These are phyloP conservation scores for Berberis thunbergii DNA, from an alignment of 164 flowering plant species.

Conservation along the genomic window DNA sequence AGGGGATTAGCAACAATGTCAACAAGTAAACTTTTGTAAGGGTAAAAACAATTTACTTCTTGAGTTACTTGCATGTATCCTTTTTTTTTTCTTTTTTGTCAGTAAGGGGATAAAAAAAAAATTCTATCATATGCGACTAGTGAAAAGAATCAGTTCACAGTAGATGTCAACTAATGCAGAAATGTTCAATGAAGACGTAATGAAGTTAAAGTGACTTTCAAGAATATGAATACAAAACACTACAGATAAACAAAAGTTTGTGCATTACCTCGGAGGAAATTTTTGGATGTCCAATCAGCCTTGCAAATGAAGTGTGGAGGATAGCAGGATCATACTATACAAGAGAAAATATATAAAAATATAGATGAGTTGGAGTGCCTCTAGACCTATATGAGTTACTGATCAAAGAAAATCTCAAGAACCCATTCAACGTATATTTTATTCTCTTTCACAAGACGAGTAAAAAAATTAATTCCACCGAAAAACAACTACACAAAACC, in stretches of 20 bases:
- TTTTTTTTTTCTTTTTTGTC: too few species aligned
- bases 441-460: too few species aligned
- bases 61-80: too few species aligned
- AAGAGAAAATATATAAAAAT: conserved; percentile 9
- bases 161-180: not conserved
- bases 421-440: not conserved
- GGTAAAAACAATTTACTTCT: too few species aligned
- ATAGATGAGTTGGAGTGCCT: not conserved
- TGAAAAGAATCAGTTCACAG: too few species aligned
- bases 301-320: conserved; percentile 92
- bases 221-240: not conserved
- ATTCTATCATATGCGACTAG: too few species aligned
- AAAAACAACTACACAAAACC: too few species aligned
- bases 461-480: too few species aligned
- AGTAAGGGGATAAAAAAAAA: too few species aligned
- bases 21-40: too few species aligned
- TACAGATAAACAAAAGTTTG: not conserved
- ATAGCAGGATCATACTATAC: conserved; percentile 75
- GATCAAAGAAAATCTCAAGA: not conserved
- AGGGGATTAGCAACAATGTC: too few species aligned
- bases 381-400: not conserved
- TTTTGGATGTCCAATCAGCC: conserved; percentile 68
- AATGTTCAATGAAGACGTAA: not conserved
- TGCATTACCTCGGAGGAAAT: conserved; percentile 16
- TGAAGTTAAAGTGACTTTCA: not conserved